Base-by-base conservation (phyloP, 2,329 filamentous ascomycete species). In the Gyromitra esculenta region DNA sequence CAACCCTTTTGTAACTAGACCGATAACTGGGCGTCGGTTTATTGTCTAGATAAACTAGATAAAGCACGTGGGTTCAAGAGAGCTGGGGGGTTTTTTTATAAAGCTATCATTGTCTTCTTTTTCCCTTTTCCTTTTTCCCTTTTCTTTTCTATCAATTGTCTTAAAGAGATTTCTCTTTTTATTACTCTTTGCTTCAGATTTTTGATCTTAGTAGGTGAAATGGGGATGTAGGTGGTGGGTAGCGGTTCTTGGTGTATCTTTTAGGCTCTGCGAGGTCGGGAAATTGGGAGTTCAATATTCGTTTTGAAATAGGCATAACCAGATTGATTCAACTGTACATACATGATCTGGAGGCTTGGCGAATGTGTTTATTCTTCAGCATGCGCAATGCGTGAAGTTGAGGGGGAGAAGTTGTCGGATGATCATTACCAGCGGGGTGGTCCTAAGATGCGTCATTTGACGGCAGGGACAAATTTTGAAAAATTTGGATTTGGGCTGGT, bases 1-100 rank as follows among this genome's bases (percentile, higher is more conserved):
- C 59, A 50, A 60, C 60, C 75, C 60, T 75, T 57, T 75, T 77
- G 57, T 74, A 77, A 65, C 75, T 70, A 75, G 65, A 54, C 54
- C 35, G 50, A 60, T 75, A 75, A 39, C 63, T 71, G 60, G 68
- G 52, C 41, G 67, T 66, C 54, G 64, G 75, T 62, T 43, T 57
- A 77, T 75, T 39, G 48, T 62, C 43, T 21, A 18, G 50, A 73
- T 50, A 60, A 67, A 70, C 43, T 21, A 18, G 50, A 73, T 50
- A 60, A 67, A 70, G 48, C 5, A 57, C 70, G 64, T 60, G 21
- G 50, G 71, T 63, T 65, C 39, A 62, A 25, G 64, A 43, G 62
- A 63, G 50, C 50, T 41, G 7, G 54, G 37, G 50, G 18, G 37
- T 43, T 74, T 69, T 71, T 71, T 71, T 70, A 72, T 72, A 63